phyloP scores from a whole-genome alignment of 768 basidiomycete species.

The Lactifluus pinguis region DNA sequence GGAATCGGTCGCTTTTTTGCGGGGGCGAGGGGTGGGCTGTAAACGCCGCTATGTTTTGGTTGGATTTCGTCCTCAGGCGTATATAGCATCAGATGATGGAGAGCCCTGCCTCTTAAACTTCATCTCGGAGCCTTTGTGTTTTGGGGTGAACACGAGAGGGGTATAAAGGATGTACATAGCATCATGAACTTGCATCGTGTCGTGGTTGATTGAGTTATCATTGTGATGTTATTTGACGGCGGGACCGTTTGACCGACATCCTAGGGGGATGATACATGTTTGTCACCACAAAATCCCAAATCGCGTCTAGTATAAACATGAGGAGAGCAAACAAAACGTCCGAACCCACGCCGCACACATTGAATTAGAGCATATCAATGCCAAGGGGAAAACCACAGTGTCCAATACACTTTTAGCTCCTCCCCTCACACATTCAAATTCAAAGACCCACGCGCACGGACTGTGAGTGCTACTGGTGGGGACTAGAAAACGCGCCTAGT shows the following conservation, averaged over 20 bases:
- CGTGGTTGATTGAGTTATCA: not conserved
- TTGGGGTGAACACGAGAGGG: constrained; percentile 2
- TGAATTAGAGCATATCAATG: no score
- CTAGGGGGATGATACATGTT: not conserved
- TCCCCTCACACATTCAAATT: no score
- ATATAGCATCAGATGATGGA: not conserved
- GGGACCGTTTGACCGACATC: not conserved
- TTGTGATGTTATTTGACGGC: not conserved
- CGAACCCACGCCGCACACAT: not conserved
- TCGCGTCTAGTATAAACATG: not conserved
- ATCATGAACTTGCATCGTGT: not conserved
- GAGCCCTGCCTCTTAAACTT: not conserved
- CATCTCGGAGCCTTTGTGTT: not conserved
- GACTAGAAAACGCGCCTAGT: not conserved
- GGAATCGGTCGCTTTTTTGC: not conserved
- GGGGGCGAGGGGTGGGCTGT: not conserved
- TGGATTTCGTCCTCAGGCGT: not conserved
- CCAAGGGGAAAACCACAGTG: no score
- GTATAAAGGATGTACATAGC: not conserved
- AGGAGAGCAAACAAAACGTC: not conserved
- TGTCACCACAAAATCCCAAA: not conserved
- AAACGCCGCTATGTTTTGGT: not conserved
- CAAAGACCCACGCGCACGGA: not conserved
- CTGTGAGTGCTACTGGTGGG: not conserved
- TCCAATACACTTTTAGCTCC: no score